A percentile compares a stretch with the other conserved stretches of the same genome.
These are phyloP conservation scores for Cyberlindnera xylosilytica DNA, from an alignment of 805 yeast genomes.

Conservation along the genomic window DNA sequence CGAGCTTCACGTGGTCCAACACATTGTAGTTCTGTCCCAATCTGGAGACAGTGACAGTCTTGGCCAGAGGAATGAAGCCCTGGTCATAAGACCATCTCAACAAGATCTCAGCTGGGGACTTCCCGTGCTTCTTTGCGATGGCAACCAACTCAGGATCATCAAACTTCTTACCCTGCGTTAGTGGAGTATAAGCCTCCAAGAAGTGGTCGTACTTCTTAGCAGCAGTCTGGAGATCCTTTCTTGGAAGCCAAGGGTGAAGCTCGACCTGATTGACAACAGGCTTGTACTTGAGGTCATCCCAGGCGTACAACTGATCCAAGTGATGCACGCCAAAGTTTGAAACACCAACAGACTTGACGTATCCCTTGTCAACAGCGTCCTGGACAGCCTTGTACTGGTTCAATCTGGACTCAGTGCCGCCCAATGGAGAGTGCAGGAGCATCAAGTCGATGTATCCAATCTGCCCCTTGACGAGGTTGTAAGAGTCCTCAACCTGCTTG, in stretches of 20 bases:
- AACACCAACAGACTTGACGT: slow-evolving; percentile 68
- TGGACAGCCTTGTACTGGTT: slow-evolving; percentile 74
- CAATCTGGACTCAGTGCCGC: slow-evolving; percentile 44
- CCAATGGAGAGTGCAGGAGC: slow-evolving; percentile 63
- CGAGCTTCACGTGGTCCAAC: slow-evolving; percentile 21
- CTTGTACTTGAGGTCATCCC: slow-evolving; percentile 48
- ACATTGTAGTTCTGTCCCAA: slow-evolving; percentile 18
- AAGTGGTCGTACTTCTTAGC: slow-evolving; percentile 20
- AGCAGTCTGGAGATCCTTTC: slow-evolving; percentile 22
- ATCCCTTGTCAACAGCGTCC: slow-evolving; percentile 60
- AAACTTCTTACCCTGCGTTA: slow-evolving; percentile 22
- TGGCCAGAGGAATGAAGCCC: slow-evolving; percentile 23
- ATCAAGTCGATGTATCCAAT: slow-evolving; percentile 68
- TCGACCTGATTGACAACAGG: slow-evolving; percentile 81
- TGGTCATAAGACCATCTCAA: slow-evolving; percentile 25
- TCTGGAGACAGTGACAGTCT: slow-evolving; percentile 20
- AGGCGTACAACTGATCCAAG: slow-evolving; percentile 52
- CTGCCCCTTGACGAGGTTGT: slow-evolving; percentile 42
- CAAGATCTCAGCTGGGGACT: slow-evolving; percentile 18
- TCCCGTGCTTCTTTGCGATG: slow-evolving; percentile 23
- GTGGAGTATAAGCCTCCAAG: slow-evolving; percentile 25
- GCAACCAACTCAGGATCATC: slow-evolving; percentile 21
- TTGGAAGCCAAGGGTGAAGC: slow-evolving; percentile 48
- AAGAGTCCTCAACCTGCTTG: slow-evolving; percentile 47
- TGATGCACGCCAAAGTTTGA: slow-evolving; percentile 65